These are phyloP conservation scores for Xylaria sp. DNA, from an alignment of 2,329 filamentous ascomycete species.

Conservation along the genomic window DNA sequence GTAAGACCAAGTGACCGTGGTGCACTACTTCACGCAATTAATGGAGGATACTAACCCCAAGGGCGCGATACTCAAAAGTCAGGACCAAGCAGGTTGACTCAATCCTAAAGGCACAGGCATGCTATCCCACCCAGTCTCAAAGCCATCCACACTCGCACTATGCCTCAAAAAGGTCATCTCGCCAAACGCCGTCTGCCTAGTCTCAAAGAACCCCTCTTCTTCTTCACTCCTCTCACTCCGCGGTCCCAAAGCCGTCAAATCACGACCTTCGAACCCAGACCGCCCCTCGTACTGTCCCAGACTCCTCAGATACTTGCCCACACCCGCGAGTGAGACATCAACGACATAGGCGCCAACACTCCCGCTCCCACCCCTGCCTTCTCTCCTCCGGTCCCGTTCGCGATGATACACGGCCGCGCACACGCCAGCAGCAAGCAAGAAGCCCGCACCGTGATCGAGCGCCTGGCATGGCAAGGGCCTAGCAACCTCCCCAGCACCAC, in stretches of 20 bases:
- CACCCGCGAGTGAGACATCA: constrained; percentile 60
- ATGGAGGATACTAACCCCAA: too few species aligned
- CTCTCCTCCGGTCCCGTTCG: constrained; percentile 44
- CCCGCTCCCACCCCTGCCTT: too few species aligned
- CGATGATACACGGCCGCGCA: constrained; percentile 56
- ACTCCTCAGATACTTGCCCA: constrained; percentile 61
- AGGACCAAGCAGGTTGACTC: constrained; percentile 51
- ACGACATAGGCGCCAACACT: constrained; percentile 53
- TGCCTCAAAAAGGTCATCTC: constrained; percentile 54
- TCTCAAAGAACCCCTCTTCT: constrained; percentile 48
- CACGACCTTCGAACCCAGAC: constrained; percentile 49
- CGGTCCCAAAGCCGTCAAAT: constrained; percentile 23
- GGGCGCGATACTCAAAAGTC: background rate
- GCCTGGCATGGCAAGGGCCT: constrained; percentile 58
- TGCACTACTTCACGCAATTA: too few species aligned
- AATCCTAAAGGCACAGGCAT: constrained; percentile 58
- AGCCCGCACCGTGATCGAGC: constrained; percentile 61
- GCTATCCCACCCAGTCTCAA: constrained; percentile 53
- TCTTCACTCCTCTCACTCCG: constrained; percentile 29
- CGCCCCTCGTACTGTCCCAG: constrained; percentile 55
- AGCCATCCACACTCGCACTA: constrained; percentile 52
- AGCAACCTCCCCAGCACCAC: constrained; percentile 46
- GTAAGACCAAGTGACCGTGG: too few species aligned
- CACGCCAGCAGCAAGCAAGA: constrained; percentile 60
- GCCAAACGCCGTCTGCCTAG: constrained; percentile 52